A percentile compares a stretch with the other conserved stretches of the same genome.
phyloP scores from a whole-genome alignment of 2,329 filamentous ascomycete genomes.

The Ophiostoma fasciatum region DNA sequence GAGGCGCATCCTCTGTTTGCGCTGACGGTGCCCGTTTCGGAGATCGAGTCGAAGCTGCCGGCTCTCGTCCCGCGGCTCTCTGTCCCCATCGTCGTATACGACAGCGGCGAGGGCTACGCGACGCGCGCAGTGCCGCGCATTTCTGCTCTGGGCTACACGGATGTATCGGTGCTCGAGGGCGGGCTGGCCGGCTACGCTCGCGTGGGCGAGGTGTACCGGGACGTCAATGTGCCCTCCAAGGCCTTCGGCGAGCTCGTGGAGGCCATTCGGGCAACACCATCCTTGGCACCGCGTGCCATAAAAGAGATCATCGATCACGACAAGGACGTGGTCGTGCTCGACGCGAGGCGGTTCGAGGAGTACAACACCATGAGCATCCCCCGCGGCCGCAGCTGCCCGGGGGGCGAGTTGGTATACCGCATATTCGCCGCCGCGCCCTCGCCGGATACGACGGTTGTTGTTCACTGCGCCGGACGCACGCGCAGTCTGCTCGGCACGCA shows the following conservation, averaged over 20 bases:
- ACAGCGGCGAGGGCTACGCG: conserved; percentile 4
- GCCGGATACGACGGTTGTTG: conserved; percentile 3
- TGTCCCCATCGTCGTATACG: conserved; percentile 3
- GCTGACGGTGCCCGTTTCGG: conserved; percentile 4
- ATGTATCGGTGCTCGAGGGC: conserved; percentile 1
- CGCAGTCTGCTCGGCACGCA: conserved; percentile 4
- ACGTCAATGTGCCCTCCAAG: conserved; percentile 7
- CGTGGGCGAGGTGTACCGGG: conserved; percentile 5
- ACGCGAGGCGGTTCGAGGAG: conserved; percentile 3
- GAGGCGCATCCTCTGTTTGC: conserved; percentile 5
- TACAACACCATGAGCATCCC: conserved; percentile 8
- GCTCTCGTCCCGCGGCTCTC: conserved; percentile 1
- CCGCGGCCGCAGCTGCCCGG: conserved; percentile 5
- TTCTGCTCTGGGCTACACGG: neutral
- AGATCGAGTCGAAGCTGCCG: conserved; percentile 2
- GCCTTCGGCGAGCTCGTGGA: conserved; percentile 7
- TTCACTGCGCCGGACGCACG: conserved; percentile 5
- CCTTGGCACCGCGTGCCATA: neutral
- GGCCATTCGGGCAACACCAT: conserved; percentile 3
- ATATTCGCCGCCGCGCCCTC: conserved; percentile 4
- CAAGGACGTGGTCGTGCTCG: conserved; percentile 1
- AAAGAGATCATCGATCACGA: neutral
- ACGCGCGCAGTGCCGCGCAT: conserved; percentile 2
- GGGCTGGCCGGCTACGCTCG: conserved; percentile 2
- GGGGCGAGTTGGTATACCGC: conserved; percentile 6